A percentile compares a stretch with the other conserved stretches of the same genome.
Conservation (phyloP, 805 yeast species). For the Sugiyamaella chiloensis region DNA sequence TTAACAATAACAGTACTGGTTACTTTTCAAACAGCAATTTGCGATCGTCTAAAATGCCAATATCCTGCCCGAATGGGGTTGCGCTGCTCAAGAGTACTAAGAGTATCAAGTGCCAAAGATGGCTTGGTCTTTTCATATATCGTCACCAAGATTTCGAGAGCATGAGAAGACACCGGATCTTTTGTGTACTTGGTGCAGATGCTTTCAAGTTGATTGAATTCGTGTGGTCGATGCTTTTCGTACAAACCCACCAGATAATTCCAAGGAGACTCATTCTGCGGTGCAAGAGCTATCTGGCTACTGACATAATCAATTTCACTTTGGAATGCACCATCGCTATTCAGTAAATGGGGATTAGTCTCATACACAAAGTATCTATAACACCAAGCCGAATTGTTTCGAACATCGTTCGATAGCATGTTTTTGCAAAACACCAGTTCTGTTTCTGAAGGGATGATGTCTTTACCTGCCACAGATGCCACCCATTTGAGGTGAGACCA, state of each 20-base stretch:
- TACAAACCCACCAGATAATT: conserved; percentile 67
- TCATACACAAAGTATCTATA: conserved; percentile 58
- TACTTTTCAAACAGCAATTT: too few species aligned
- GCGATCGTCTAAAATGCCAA: conserved; percentile 51
- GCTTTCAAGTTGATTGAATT: not conserved
- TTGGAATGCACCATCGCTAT: conserved; percentile 25
- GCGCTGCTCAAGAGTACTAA: conserved; percentile 49
- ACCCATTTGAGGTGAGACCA: conserved; percentile 94
- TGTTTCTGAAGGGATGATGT: not conserved
- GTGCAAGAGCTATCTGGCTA: conserved; percentile 52
- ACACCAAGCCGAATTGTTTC: conserved; percentile 93
- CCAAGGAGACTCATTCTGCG: conserved; percentile 87
- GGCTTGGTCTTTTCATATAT: conserved; percentile 36
- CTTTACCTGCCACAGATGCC: conserved; percentile 32
- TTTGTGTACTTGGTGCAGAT: conserved; percentile 14
- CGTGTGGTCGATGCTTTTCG: conserved; percentile 24
- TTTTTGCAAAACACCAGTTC: conserved; percentile 44
- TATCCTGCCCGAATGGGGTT: conserved; percentile 62
- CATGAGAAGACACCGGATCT: conserved; percentile 50
- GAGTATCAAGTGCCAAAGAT: conserved; percentile 43
- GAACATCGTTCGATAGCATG: conserved; percentile 58
- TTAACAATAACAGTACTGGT: too few species aligned
- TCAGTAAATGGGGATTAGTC: conserved; percentile 10
- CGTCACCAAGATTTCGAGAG: conserved; percentile 59
- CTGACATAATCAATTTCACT: conserved; percentile 55